Evolutionary conservation across 2,329 filamentous ascomycete species (phyloP).

Genomic region (Blastomyces parvus): DNA sequence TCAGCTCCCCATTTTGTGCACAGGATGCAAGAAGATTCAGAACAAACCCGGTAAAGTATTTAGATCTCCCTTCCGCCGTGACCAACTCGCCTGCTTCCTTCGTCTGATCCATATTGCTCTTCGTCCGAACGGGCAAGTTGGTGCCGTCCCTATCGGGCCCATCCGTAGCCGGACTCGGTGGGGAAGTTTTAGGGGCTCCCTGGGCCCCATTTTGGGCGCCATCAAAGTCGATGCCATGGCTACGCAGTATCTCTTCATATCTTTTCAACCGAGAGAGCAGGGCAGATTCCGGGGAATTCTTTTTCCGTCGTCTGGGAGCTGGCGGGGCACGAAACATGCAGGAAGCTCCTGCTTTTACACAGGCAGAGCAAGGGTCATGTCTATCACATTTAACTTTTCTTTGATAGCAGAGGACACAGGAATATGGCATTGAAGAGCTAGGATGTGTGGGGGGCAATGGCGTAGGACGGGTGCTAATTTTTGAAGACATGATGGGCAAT

Average conservation of each 20-base stretch:
- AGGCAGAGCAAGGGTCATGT: constrained; percentile 61
- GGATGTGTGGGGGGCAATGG: background rate
- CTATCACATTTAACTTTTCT: constrained; percentile 68
- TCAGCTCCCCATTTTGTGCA: constrained; percentile 32
- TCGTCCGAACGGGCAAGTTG: constrained; percentile 17
- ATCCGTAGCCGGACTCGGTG: background rate
- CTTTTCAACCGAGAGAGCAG: constrained; percentile 58
- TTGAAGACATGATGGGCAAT: background rate
- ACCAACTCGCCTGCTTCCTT: background rate
- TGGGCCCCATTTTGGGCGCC: background rate
- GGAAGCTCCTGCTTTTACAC: constrained; percentile 52
- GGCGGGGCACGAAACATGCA: constrained; percentile 42
- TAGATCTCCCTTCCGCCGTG: constrained; percentile 20
- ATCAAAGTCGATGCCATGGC: constrained; percentile 61
- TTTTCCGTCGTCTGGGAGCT: constrained; percentile 43
- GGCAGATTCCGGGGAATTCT: constrained; percentile 58
- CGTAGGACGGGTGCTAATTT: background rate
- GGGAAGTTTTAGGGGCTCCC: background rate
- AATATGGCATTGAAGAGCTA: background rate
- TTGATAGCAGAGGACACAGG: constrained; percentile 65
- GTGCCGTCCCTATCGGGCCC: constrained; percentile 6
- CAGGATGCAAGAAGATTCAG: constrained; percentile 24
- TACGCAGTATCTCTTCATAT: constrained; percentile 57
- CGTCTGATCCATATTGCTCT: background rate
- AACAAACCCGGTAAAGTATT: constrained; percentile 26